Conservation (phyloP, 768 basidiomycete species). For the Clavaria fumosa region DNA sequence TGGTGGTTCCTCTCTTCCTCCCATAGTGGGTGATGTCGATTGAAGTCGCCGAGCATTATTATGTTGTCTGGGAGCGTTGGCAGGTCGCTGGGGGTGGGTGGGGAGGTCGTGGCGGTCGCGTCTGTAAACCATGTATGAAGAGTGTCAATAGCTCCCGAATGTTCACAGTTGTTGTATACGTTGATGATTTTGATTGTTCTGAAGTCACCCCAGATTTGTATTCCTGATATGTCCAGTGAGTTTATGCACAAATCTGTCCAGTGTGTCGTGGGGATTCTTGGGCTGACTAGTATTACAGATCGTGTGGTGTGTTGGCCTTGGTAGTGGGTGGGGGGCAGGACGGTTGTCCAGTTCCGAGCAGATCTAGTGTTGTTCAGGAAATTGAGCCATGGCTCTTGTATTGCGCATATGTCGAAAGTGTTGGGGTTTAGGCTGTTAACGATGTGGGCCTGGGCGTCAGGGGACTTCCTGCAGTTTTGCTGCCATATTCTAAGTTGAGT, state of each 20-base stretch:
- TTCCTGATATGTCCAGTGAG: background rate
- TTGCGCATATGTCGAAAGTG: background rate
- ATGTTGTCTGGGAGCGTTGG: background rate
- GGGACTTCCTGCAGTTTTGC: background rate
- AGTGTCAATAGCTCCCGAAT: background rate
- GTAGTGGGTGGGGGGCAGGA: background rate
- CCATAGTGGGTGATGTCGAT: conserved; percentile 26
- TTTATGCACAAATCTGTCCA: background rate
- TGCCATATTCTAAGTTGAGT: background rate
- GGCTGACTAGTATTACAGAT: background rate
- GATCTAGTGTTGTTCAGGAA: background rate
- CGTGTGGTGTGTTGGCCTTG: background rate
- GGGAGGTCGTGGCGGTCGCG: no score
- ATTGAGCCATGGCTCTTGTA: background rate
- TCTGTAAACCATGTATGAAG: background rate
- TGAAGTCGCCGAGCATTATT: conserved; percentile 23
- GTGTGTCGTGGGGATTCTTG: background rate
- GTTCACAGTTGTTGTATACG: background rate
- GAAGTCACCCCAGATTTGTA: background rate
- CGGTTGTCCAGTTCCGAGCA: background rate
- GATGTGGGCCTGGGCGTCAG: background rate
- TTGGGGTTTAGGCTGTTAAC: background rate
- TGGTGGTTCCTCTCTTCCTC: conserved; percentile 18
- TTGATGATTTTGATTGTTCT: background rate
- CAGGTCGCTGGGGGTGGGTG: no score